Evolutionary conservation across 495 filamentous ascomycete genomes (phyloP), one percentile per base, ranked within the genome.

Genomic region (Aspergillus olivimuriae): DNA sequence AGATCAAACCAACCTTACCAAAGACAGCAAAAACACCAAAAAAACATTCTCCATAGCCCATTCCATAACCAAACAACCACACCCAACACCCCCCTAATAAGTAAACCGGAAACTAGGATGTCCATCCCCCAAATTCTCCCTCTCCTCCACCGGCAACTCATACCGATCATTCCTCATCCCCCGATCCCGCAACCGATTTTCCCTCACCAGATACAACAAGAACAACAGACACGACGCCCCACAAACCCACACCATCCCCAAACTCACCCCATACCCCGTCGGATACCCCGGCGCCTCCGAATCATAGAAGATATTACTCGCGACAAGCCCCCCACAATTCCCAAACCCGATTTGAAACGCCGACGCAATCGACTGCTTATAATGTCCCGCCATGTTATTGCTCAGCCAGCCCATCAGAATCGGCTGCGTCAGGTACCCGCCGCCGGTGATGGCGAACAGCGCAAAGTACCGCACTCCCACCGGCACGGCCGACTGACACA

Each of bases 111-210:
- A 80, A 18, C 61, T 61, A 5, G 78, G 79, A 61, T 80, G 75
- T 41, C 74, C 75, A 51, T 83, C 80, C 0, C 78, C 79, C 41
- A 81, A 61, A 48, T 82, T 82, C 44, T 72, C 60, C 22, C 65
- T 47, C 51, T 75, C 69, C 33, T 80, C 68, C 41, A 50, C 44
- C 0, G 68, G 62, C 24, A 61, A 56, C 23, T 41, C 48, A 34
- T 75, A 63, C 49, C 70, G 60, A 50, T 65, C 42, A 55, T 84
- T 72, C 34, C 75, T 66, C 53, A 73, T 65, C 0, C 76, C 77
- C 20, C 62, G 40, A 8, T 75, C 70, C n/a, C 70, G 72, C 61
- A 71, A 63, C 50, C 66, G 65, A 48, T 80, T 77, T 59, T 83
- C 79, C 18, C 65, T 56, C 12, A 67, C 47, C 40, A 78, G 50